Conservation (phyloP, 1,284 basidiomycete species). For the Volvariella volvacea region DNA sequence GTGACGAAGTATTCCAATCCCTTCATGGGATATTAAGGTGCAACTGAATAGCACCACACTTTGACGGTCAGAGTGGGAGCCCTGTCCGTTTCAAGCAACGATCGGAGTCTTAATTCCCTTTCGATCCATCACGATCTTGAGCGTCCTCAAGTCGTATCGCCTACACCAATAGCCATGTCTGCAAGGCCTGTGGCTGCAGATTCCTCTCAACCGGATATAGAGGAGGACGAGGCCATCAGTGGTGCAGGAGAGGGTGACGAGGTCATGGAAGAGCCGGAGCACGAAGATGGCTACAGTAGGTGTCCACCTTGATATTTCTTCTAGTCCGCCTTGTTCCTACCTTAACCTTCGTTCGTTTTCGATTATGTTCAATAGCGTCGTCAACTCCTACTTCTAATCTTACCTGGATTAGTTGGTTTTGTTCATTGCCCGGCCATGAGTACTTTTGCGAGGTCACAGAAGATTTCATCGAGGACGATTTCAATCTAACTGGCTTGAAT, state of each 20-base stretch:
- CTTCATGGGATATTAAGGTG: too few relatives aligned
- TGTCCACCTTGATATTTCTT: constrained; percentile 18
- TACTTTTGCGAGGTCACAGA: constrained; percentile 98
- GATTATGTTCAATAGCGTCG: constrained; percentile 61
- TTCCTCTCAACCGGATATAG: constrained; percentile 38
- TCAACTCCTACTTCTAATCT: constrained; percentile 81
- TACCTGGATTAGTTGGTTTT: constrained; percentile 99
- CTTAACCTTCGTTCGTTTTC: constrained; percentile 8
- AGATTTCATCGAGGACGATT: constrained; percentile 99
- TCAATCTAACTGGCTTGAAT: constrained; percentile 96
- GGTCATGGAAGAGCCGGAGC: constrained; percentile 60
- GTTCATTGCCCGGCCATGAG: constrained; percentile 96
- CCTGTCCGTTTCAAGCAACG: too few relatives aligned
- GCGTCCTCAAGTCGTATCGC: constrained; percentile 13
- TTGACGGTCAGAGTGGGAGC: too few relatives aligned
- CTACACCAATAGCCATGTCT: constrained; percentile 33
- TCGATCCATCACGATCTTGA: constrained; percentile 12
- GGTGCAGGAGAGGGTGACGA: constrained; percentile 55
- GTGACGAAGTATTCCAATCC: too few relatives aligned
- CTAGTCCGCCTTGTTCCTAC: constrained; percentile 9
- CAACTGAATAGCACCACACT: too few relatives aligned
- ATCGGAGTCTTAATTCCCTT: constrained; percentile 31
- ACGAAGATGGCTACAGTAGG: constrained; percentile 68
- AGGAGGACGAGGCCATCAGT: constrained; percentile 46
- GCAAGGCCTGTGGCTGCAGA: constrained; percentile 32